These are phyloP conservation scores for Phytophthora kernoviae DNA, from an alignment of 352 stramenopile genomes.

Conservation along the genomic window DNA sequence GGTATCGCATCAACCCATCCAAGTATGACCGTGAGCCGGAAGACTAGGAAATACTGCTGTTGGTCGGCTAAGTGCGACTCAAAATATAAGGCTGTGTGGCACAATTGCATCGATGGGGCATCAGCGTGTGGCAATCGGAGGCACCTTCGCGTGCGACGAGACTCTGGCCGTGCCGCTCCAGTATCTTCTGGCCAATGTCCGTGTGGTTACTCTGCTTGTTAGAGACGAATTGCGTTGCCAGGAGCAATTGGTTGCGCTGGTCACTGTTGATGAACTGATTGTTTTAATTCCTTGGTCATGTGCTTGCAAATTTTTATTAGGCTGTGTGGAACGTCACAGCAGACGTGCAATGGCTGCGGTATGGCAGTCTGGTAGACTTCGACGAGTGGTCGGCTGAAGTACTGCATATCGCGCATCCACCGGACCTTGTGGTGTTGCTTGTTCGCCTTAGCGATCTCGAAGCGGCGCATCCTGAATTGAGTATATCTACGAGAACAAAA, in stretches of 20 bases:
- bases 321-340: slow-evolving; percentile 31
- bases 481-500: not conserved
- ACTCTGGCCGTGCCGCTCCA: slow-evolving; percentile 55
- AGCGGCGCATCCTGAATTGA: slow-evolving; percentile 60
- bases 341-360: slow-evolving; percentile 59
- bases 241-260: not conserved
- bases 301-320: slow-evolving; percentile 22
- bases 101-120: slow-evolving; percentile 20
- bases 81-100: not conserved
- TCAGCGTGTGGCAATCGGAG: slow-evolving; percentile 49
- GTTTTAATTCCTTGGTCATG: slow-evolving; percentile 1
- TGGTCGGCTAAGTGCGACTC: not conserved
- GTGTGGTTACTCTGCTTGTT: slow-evolving; percentile 18
- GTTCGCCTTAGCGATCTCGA: slow-evolving; percentile 65
- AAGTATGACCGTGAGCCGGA: slow-evolving; percentile 71
- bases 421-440: slow-evolving; percentile 60
- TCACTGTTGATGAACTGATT: not conserved
- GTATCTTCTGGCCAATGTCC: slow-evolving; percentile 52
- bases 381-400: slow-evolving; percentile 32
- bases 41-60: slow-evolving; percentile 43
- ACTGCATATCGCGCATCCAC: slow-evolving; percentile 5
- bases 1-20: slow-evolving; percentile 76
- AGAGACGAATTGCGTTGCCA: not conserved
- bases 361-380: slow-evolving; percentile 49
- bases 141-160: slow-evolving; percentile 66